Base-by-base conservation (phyloP, 2,329 filamentous ascomycete genomes). In the Capronia epimyces region DNA sequence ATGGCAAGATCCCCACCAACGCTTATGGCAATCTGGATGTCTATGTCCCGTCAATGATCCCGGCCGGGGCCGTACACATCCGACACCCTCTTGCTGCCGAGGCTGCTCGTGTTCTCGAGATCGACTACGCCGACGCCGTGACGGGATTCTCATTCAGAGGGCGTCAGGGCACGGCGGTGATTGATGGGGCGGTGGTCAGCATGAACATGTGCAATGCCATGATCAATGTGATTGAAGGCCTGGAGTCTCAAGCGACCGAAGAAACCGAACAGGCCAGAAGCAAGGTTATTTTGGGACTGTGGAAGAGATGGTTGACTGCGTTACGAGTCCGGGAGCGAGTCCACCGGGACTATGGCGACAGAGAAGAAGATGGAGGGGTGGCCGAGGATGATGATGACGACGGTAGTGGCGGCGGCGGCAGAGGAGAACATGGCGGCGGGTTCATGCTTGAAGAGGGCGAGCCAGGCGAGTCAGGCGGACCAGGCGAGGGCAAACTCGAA, bases 81-180 rank as follows among this genome's bases (percentile, higher is more conserved):
- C 71, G 70, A 44, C 73, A 79, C 54, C 67, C 73, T 12, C 56
- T 83, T 5, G 81, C 81, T 2, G 63, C 71, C 9, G 79, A 80
- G 7, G 81, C 74, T n/a, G 67, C 71, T 10, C 80, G 83, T 55
- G 68, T 83, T 21, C 68, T 96, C 1, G 83, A 83, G 0, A 77
- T 97, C 15, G 89, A 97, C 68, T 95, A 86, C 66, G 88, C 88
- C 2, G 88, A 91, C 25, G 93, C 93, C 0, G 81, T 98, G 3
- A 93, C 85, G 0, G 91, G 91, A 0, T 98, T 97, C 63, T 77
- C 84, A 31, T 98, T 97, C 70, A 84, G 82, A 63, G 89, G 89
- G 1, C 81, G 88, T 2, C 83, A 88, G 49, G 91, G 91, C 13
- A 96, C 89, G 2, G 89, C 93, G 1, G 78, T 96, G 2, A 70